A percentile compares a stretch with the other conserved stretches of the same genome.
phyloP scores from a whole-genome alignment of 2,329 filamentous ascomycete genomes.

The Orbilia javanica region DNA sequence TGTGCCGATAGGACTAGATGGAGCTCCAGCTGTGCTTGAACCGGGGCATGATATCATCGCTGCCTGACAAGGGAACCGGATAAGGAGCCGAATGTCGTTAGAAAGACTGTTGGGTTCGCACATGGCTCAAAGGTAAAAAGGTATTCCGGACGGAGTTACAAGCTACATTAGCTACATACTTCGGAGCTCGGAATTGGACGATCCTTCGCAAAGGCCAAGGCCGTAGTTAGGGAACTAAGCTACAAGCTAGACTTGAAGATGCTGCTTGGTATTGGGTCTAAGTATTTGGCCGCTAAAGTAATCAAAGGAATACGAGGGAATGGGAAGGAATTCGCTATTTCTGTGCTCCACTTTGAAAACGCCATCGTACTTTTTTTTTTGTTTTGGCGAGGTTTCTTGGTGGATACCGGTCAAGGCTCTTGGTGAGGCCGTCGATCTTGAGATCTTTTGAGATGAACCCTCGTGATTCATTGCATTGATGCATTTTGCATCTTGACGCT shows the following conservation, averaged over 20 bases:
- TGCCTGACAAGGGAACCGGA: constrained; percentile 25
- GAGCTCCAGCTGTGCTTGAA: constrained; percentile 19
- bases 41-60: constrained; percentile 31
- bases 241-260: background rate
- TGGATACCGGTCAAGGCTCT: constrained; percentile 4
- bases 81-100: constrained; percentile 32
- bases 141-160: too few relatives aligned
- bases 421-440: constrained; percentile 15
- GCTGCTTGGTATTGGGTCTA: background rate
- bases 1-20: too few relatives aligned
- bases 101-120: background rate
- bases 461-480: too few relatives aligned
- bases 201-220: background rate
- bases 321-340: background rate
- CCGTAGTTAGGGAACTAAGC: background rate
- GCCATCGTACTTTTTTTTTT: constrained; percentile 2
- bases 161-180: background rate
- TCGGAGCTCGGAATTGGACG: constrained; percentile 47
- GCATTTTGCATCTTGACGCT: background rate
- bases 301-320: constrained; percentile 22
- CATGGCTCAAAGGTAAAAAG: too few relatives aligned
- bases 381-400: constrained; percentile 1
- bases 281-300: constrained; percentile 12
- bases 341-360: background rate
- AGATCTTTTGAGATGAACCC: background rate